phyloP scores from a whole-genome alignment of 164 flowering plant species.

The Vitis cinerea region DNA sequence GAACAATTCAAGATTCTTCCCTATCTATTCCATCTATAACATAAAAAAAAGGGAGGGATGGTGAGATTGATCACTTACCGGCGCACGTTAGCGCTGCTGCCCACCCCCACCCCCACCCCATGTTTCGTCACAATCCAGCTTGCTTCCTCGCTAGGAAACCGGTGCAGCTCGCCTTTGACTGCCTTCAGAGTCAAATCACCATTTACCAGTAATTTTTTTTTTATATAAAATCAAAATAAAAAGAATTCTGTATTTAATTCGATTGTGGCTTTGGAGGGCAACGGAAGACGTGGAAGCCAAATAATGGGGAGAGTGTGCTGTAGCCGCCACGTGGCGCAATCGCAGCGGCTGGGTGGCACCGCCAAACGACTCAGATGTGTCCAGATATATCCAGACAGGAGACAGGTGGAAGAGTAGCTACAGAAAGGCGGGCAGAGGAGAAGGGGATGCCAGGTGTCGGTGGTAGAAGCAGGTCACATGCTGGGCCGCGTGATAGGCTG shows the following conservation, averaged over 20 bases:
- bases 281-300: constrained; percentile 13
- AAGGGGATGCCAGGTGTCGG: constrained; percentile 18
- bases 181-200: constrained; percentile 18
- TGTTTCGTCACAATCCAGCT: not conserved
- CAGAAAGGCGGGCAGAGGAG: constrained; percentile 9
- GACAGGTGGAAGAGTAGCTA: constrained; percentile 10
- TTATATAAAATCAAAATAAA: not conserved
- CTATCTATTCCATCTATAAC: not conserved
- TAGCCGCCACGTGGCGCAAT: constrained; percentile 9
- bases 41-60: too few relatives aligned
- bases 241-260: too few relatives aligned
- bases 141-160: constrained; percentile 26
- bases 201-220: not conserved
- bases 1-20: not conserved
- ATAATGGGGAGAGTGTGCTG: not conserved
- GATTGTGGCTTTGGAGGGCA: too few relatives aligned
- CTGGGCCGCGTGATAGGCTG: constrained; percentile 14
- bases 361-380: not conserved
- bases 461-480: constrained; percentile 7
- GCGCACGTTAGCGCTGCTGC: not conserved
- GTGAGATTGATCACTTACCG: not conserved
- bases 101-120: too few relatives aligned
- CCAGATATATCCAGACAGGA: constrained; percentile 3
- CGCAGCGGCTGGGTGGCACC: constrained; percentile 5
- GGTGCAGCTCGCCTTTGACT: constrained; percentile 14